Percentiles rank a stretch among this genome's conserved stretches.
phyloP scores from a whole-genome alignment of 805 yeast genomes.

The Starmerella riodocensis region DNA sequence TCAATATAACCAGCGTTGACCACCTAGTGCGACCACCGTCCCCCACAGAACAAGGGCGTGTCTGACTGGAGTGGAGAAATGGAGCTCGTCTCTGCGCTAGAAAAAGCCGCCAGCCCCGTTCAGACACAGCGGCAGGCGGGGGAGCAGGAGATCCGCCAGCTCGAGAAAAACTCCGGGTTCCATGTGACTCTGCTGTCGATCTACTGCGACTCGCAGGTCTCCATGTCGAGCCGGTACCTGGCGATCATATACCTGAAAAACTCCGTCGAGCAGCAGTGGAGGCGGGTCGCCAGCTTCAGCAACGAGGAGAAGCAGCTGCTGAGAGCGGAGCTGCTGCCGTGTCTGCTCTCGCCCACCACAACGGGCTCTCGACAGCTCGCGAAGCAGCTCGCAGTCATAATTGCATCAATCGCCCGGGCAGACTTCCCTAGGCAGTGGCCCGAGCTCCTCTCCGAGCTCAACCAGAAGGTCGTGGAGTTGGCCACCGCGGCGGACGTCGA shows the following conservation, averaged over 20 bases:
- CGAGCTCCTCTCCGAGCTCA: slow-evolving; percentile 49
- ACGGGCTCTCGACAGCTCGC: slow-evolving; percentile 39
- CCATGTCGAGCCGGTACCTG: slow-evolving; percentile 51
- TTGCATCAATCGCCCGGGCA: slow-evolving; percentile 61
- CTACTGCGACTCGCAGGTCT: slow-evolving; percentile 22
- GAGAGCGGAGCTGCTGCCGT: slow-evolving; percentile 7
- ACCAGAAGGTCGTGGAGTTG: slow-evolving; percentile 5
- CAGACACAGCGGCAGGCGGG: slow-evolving; percentile 18
- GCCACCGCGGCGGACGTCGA: slow-evolving; percentile 24
- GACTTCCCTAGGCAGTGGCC: slow-evolving; percentile 92
- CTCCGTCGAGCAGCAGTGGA: slow-evolving; percentile 76
- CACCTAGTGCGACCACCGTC: too few relatives aligned
- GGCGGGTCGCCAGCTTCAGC: slow-evolving; percentile 45
- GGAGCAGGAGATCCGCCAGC: slow-evolving; percentile 11
- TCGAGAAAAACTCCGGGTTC: slow-evolving; percentile 13
- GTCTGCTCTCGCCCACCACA: slow-evolving; percentile 36
- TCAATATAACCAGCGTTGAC: too few relatives aligned
- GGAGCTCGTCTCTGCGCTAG: slow-evolving; percentile 19
- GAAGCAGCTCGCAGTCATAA: slow-evolving; percentile 73
- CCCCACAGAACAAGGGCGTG: too few relatives aligned
- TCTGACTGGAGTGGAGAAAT: too few relatives aligned
- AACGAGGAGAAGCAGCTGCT: slow-evolving; percentile 59
- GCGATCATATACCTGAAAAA: slow-evolving; percentile 81
- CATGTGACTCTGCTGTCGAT: slow-evolving; percentile 11
- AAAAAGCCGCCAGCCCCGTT: slow-evolving; percentile 15